Base-by-base conservation (phyloP, 2,329 filamentous ascomycete species). In the Fusarium fracticaudum region DNA sequence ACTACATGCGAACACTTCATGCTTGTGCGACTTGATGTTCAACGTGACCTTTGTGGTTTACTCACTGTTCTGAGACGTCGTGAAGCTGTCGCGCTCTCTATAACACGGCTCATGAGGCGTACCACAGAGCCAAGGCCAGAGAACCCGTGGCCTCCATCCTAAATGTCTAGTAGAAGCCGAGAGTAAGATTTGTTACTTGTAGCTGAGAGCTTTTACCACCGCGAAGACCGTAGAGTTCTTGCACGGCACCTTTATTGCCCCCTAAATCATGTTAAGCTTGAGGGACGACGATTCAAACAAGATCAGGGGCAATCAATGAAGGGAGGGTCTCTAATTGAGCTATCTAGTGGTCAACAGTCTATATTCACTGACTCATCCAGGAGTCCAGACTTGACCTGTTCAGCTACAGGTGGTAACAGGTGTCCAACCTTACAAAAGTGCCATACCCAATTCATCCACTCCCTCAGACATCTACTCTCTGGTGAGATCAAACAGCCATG, bases 91-190 rank as follows among this genome's bases (percentile, higher is more conserved):
- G n/a, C n/a, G n/a, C n/a, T n/a, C n/a, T n/a, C n/a, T n/a, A n/a
- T n/a, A n/a, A n/a, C n/a, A n/a, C n/a, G n/a, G n/a, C n/a, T n/a
- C n/a, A n/a, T n/a, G n/a, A n/a, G n/a, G n/a, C n/a, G n/a, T n/a
- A n/a, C n/a, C n/a, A 17, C 0, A 9, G 15, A 37, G 35, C 8
- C 35, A 1, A 9, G 17, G 35, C 3, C 0, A 9, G 1, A 1
- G 3, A 37, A 37, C 8, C 15, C 2, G 1, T 18, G 8, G 17
- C 35, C 15, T 37, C 7, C 8, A 17, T 37, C 8, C 8, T 37
- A 9, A 37, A 37, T 17, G 1, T 1, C 14, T 0, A 37, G 35
- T 37, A 9, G 15, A 37, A 17, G 8, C 17, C 9, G 14, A 37
- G 35, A 17, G 35, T 8, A n/a, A n/a, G n/a, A n/a, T n/a, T n/a